These are phyloP conservation scores for Talaromyces pinophilus DNA, from an alignment of 2,329 filamentous ascomycete species.

Conservation along the genomic window DNA sequence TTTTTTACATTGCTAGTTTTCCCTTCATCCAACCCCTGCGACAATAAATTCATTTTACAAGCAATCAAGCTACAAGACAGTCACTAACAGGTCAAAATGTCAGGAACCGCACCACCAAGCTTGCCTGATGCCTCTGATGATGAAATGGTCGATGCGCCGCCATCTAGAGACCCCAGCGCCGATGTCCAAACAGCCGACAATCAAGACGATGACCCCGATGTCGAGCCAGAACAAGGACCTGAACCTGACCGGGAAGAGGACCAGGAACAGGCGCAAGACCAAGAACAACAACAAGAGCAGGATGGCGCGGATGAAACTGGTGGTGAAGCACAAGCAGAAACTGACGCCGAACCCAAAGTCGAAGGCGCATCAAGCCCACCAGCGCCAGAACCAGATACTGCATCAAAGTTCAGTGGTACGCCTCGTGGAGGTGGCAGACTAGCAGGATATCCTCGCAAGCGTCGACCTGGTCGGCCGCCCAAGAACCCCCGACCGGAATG, in stretches of 20 bases:
- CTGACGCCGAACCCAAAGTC: slow-evolving; percentile 48
- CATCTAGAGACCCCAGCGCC: slow-evolving; percentile 36
- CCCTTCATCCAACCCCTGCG: neutral
- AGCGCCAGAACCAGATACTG: slow-evolving; percentile 45
- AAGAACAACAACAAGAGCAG: slow-evolving; percentile 38
- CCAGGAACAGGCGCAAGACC: slow-evolving; percentile 2
- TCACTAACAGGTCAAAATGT: slow-evolving; percentile 1
- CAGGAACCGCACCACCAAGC: slow-evolving; percentile 46
- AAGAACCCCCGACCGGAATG: slow-evolving; percentile 82
- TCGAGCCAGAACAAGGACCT: slow-evolving; percentile 41
- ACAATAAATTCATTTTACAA: neutral
- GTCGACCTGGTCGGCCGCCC: slow-evolving; percentile 77
- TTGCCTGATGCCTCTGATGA: slow-evolving; percentile 49
- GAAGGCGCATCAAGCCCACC: slow-evolving; percentile 32
- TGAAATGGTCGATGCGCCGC: slow-evolving; percentile 45
- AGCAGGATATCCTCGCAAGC: slow-evolving; percentile 66
- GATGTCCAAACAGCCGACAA: slow-evolving; percentile 39
- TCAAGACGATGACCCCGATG: slow-evolving; percentile 33
- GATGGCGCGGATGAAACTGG: slow-evolving; percentile 36
- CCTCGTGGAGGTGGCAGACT: slow-evolving; percentile 51
- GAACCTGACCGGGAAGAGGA: slow-evolving; percentile 44
- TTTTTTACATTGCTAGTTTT: neutral
- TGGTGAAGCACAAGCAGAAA: slow-evolving; percentile 31
- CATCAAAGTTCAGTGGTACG: slow-evolving; percentile 51
- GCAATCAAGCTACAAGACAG: slow-evolving; percentile 1